Base-by-base conservation (phyloP, 306 rosid genomes). In the Trifolium pratense region DNA sequence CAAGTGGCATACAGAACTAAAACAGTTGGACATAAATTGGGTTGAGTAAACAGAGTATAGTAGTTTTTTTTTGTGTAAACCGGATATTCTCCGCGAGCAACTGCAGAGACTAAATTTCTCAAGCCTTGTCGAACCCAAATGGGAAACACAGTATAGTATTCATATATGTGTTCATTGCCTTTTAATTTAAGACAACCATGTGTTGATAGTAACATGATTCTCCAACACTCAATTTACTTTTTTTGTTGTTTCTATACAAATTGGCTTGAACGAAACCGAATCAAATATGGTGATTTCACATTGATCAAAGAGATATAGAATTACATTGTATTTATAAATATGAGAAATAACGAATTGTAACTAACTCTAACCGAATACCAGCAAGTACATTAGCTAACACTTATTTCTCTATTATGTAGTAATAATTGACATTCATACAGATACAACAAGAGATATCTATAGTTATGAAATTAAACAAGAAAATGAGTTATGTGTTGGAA, bases 21-120 rank as follows among this genome's bases (percentile, higher is more conserved):
- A 87, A 76, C 90, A 89, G 71, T 79, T 89, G 73, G 96, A 91
- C 82, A 78, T 87, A 39, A 89, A 91, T 78, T 93, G 96, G 98
- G 88, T 73, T 53, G 96, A 91, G 66, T 90, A 81, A 68, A 57
- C 20, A 15, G 2, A 51, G 34, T 18, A 72, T 3, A 3, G 32
- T 29, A 4, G n/a, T 26, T 26, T 26, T 29, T 29, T 29, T 29
- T 4, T 4, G 6, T 29, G 32, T 29, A 29, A 29, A 29, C 5
- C 6, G 1, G 6, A 29, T 29, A 29, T 29, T 1, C 6, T 29
- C 1, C 6, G 6, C 32, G 6, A 0, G 32, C 32, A 29, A 29
- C 5, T 29, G 32, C 32, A 29, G 3, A 29, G 32, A 29, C 32
- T 29, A 3, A 3, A 3, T 3, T 4, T 3, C 4, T 4, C 5